Evolutionary conservation across 768 basidiomycete genomes (phyloP), one percentile per base, ranked within the genome.

Genomic region (Podaxis carcinomalis): DNA sequence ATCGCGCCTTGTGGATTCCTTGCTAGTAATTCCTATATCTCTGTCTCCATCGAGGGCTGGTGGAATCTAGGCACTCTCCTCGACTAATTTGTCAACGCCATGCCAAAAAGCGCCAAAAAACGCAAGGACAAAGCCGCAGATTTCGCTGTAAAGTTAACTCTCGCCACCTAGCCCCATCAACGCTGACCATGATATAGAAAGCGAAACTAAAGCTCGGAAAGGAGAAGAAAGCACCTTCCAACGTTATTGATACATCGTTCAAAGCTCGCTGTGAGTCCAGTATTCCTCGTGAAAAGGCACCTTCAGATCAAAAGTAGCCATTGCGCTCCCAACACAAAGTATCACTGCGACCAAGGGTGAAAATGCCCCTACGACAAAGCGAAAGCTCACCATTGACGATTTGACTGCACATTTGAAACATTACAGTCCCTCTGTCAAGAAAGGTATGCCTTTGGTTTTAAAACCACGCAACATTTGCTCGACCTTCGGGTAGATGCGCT

Each of bases 121-220:
- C 88, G 85, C 69, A 95, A 88, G 69, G 92, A 90, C 64, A 94
- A 92, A 70, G 86, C 83, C 1, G 89, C 89, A 50, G 95, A 98
- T 72, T 97, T 98, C 66, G 81, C 86, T 27, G 93, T 92, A 71
- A 61, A 77, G 35, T 19, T 32, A 40, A 13, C 69, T 19, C 32
- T n/a, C 44, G 13, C 51, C n/a, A 21, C 11, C 5, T 23, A 36
- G 53, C 46, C 42, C 23, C 42, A 60, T 28, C 35, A 25, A 19
- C 53, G n/a, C 27, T 62, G 39, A 39, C 27, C n/a, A 32, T n/a
- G 19, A 11, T 11, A 3, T 19, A 98, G 93, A 98, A 95, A 93
- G 87, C 93, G 25, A 98, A 92, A 73, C 81, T 97, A 39, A 99
- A 97, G 74, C 90, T 99, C 53, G 96, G 96, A 37, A 99, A 96